Base-by-base conservation (phyloP, 148 eudicot species). In the Cornus kousa region DNA sequence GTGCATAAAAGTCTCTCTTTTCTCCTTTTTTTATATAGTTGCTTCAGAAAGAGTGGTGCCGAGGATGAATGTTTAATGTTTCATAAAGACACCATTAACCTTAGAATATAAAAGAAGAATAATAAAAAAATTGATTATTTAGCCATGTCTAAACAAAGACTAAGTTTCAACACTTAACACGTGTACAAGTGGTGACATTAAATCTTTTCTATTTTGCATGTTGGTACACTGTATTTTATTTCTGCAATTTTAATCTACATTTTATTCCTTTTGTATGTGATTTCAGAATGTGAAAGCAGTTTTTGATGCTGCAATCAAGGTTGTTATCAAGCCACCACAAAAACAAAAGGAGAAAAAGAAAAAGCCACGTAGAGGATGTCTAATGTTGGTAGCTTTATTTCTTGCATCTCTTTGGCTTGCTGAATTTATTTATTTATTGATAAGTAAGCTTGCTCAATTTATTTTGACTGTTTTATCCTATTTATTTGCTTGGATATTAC, bases 221-320 rank as follows among this genome's bases (percentile, higher is more conserved):
- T 7, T 48, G 53, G 12, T 4, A 48, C 11, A 8, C 12, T 11
- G 7, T 4, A 48, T 48, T 48, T 48, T 69, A 10, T 33, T 20
- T 3, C 33, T 70, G 57, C 28, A 17, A 19, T 53, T 75, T 22
- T 13, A 31, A 31, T 31, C 7, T 67, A 66, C 39, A 65, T 31
- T 16, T 23, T 16, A 35, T 23, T 73, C 64, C 28, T 35, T 23
- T 71, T 37, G 33, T 72, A 2, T 78, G 75, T 19, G 24, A 40
- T 76, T 74, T 24, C 89, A 97, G 99, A 97, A 97, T 83, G 99
- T 97, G 80, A 97, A 97, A 86, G 93, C 94, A 59, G 99, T 97
- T 71, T 97, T 97, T 74, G 99, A 97, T 87, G 93, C 99, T 73
- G 95, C 99, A 39, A 97, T 97, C 80, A 92, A 81, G 83, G 95